Evolutionary conservation across 345 rosid genomes (phyloP), one percentile per base, ranked within the genome.

Genomic region (Nasturtium officinale): DNA sequence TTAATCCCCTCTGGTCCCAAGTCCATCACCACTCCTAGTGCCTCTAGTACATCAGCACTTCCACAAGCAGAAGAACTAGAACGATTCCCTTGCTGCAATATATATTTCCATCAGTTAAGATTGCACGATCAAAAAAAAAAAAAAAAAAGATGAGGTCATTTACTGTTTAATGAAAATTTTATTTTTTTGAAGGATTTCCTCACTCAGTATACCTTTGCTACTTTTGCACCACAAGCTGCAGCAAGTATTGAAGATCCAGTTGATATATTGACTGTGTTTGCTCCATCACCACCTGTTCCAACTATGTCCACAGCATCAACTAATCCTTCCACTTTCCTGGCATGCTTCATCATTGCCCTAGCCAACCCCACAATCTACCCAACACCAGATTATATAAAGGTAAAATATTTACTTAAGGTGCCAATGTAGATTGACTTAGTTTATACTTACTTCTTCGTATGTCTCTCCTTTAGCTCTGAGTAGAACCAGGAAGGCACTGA

Each of bases 41-140:
- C 90, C 77, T 92, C 98, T 50, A 92, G 70, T 11, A 92, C 98
- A 76, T 96, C 98, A 51, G 97, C 99, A 77, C 99, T 96, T 78
- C 99, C 99, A 75, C 98, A 92, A 5, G 99, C 96, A 51, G 97
- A 96, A 69, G 99, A 96, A 71, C 99, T 96, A 0, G 99, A 90
- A 26, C 92, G 90, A 74, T 83, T 96, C 73, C 99, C 98, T 86
- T 89, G 98, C 98, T 96, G 89, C 77, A 72, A 68, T 10, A 71
- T 26, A 26, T 9, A 38, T n/a, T 1, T 33, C 5, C 9, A 10
- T 61, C 43, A 40, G 16, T 37, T 37, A 37, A 11, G 45, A 37
- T 12, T 35, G 35, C 11, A 59, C 16, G 17, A 12, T n/a, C 30
- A 46, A 37, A 12, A 20, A 20, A 23, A 23, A n/a, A 45, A 6